Evolutionary conservation across 768 basidiomycete genomes (phyloP).

Genomic region (Suillus luteus): DNA sequence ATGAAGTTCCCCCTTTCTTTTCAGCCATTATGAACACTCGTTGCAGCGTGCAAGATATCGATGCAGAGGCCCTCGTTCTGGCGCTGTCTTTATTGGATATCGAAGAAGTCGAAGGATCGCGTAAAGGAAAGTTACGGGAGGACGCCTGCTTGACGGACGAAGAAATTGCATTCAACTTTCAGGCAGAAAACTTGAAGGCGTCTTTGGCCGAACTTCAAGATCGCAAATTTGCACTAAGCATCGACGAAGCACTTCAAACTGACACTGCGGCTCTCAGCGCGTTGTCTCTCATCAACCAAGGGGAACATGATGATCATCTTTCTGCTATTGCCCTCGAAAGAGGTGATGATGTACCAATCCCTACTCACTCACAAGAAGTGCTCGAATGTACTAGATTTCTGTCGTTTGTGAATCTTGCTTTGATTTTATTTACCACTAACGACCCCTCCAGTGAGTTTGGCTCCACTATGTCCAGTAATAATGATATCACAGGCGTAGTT

Average conservation of each 20-base stretch:
- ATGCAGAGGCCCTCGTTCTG: slow-evolving; percentile 42
- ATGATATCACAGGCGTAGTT: not conserved
- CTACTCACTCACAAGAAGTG: slow-evolving; percentile 20
- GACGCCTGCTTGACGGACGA: slow-evolving; percentile 41
- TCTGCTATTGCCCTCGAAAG: slow-evolving; percentile 41
- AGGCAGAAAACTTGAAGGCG: slow-evolving; percentile 37
- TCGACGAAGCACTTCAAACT: slow-evolving; percentile 41
- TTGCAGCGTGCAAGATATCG: slow-evolving; percentile 28
- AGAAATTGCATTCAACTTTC: slow-evolving; percentile 46
- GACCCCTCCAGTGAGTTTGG: slow-evolving; percentile 3
- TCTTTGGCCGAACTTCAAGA: slow-evolving; percentile 39
- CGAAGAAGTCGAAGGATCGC: slow-evolving; percentile 32
- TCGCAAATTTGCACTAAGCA: slow-evolving; percentile 41
- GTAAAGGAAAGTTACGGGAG: slow-evolving; percentile 41
- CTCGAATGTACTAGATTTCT: slow-evolving; percentile 11
- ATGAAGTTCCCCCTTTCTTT: slow-evolving; percentile 8
- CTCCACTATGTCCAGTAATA: slow-evolving; percentile 6
- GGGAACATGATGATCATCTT: slow-evolving; percentile 42
- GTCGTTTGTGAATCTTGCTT: not conserved
- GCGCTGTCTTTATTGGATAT: slow-evolving; percentile 46
- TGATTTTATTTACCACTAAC: not conserved
- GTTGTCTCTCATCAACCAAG: slow-evolving; percentile 36
- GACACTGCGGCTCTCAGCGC: slow-evolving; percentile 38
- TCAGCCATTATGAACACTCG: not conserved
- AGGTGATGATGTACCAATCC: slow-evolving; percentile 26